These are phyloP conservation scores for Eucalyptus virginea DNA, from an alignment of 345 rosid genomes.

Conservation along the genomic window DNA sequence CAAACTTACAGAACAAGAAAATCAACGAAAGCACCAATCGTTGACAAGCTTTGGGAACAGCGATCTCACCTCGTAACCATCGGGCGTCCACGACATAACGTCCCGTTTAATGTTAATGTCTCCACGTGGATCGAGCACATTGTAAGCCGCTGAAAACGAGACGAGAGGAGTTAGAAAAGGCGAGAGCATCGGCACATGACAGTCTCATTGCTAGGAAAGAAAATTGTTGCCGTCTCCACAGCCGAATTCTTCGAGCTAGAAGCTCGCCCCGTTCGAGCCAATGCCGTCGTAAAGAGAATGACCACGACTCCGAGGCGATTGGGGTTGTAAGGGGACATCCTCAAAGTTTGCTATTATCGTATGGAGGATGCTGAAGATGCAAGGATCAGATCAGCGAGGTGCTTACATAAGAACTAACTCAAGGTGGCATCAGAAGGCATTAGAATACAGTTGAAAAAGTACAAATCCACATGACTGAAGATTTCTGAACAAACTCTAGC, in stretches of 20 bases:
- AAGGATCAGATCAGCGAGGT: not conserved
- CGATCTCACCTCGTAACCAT: constrained; percentile 21
- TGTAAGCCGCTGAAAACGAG: constrained; percentile 15
- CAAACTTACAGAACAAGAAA: not conserved
- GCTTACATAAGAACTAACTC: not conserved
- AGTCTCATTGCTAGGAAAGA: not conserved
- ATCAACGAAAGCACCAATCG: not conserved
- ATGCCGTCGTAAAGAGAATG: not conserved
- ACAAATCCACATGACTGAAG: not conserved
- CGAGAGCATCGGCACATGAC: not conserved
- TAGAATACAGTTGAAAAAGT: not conserved
- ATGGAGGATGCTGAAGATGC: not conserved
- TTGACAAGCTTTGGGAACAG: not conserved
- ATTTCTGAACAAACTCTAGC: not conserved
- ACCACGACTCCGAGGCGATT: not conserved
- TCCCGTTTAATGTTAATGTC: constrained; percentile 36
- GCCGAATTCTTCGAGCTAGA: not conserved
- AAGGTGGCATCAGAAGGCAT: not conserved
- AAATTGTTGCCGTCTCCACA: not conserved
- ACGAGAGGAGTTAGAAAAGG: not conserved
- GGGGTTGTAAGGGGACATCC: not conserved
- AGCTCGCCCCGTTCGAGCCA: not conserved
- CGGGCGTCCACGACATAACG: constrained; percentile 29
- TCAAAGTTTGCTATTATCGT: not conserved
- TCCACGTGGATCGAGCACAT: constrained; percentile 28